Evolutionary conservation across 495 filamentous ascomycete genomes (phyloP), one percentile per base, ranked within the genome.

Genomic region (Aspergillus baeticus): DNA sequence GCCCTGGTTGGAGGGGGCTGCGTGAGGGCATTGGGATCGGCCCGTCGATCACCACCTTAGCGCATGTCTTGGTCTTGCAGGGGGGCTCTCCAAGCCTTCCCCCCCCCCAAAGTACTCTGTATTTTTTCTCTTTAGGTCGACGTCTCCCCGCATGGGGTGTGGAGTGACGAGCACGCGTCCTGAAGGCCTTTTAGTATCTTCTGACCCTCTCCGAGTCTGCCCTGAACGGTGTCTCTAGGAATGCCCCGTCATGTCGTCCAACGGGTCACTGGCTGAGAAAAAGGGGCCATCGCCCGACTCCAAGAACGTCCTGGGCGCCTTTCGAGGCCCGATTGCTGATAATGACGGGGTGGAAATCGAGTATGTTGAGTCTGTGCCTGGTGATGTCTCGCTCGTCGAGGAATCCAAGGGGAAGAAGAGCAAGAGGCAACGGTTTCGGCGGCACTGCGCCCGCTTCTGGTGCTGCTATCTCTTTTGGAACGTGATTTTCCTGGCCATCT

Each of bases 371-470:
- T 68, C 66, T 8, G 7, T 6, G 8, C 63, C 60, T 0, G 63
- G 69, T 8, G 65, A 66, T 5, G 51, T 68, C 11, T 69, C 70
- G 5, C 51, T 75, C 15, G 69, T 66, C 29, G 68, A 49, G 36
- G 6, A 10, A 13, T 34, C 43, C 2, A 15, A 62, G 11, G 60
- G 47, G 18, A 53, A 66, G 22, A 55, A 61, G 42, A 71, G 65
- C 49, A 57, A 49, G 14, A 58, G 46, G 8, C 63, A 71, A 44
- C 67, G 60, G n/a, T 37, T 73, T 1, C 51, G 63, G 2, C 67
- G 66, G 18, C 73, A 76, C 58, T 76, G 70, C 63, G 66, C 64
- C 38, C 68, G 73, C n/a, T 76, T 74, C 59, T 76, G 71, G 71
- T 74, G 67, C 15, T 58, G 68, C 44, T 75, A 75, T 72, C 47